Evolutionary conservation across 148 eudicot species (phyloP).

Genomic region (Salicornia ramosissima): DNA sequence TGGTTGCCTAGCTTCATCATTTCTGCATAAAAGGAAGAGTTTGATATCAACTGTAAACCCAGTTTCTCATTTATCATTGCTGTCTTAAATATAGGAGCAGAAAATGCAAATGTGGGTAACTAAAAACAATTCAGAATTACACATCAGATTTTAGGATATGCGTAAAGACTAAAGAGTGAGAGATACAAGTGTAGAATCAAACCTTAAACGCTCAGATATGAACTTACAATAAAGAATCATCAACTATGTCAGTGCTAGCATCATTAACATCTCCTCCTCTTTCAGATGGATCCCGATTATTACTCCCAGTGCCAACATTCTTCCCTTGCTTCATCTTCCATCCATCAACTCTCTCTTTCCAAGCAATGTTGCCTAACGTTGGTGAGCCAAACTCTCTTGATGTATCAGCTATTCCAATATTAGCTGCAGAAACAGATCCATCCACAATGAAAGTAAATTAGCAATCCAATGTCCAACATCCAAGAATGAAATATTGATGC

Average conservation of each 20-base stretch:
- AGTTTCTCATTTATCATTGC: background rate
- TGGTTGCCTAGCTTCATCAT: conserved; percentile 90
- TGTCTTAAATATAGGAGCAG: background rate
- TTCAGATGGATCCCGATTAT: conserved; percentile 41
- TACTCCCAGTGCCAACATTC: conserved; percentile 32
- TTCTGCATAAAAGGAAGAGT: conserved; percentile 40
- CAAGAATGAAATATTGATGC: background rate
- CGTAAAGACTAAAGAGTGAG: background rate
- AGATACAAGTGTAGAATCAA: background rate
- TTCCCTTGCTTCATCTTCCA: conserved; percentile 42
- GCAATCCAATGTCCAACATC: background rate
- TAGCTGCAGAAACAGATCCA: conserved; percentile 26
- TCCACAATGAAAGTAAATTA: background rate
- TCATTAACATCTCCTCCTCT: conserved; percentile 38
- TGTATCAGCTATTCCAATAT: conserved; percentile 22
- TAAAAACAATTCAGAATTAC: background rate
- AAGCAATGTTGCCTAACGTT: conserved; percentile 38
- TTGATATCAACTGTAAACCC: background rate
- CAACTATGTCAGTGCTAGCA: conserved; percentile 41
- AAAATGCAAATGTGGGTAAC: background rate
- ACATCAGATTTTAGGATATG: background rate
- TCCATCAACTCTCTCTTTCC: conserved; percentile 46
- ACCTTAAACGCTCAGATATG: background rate
- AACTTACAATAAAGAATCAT: conserved; percentile 37
- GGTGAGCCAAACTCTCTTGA: conserved; percentile 46